These are phyloP conservation scores for Aulographum hederae DNA, from an alignment of 2,329 filamentous ascomycete genomes.

Conservation along the genomic window DNA sequence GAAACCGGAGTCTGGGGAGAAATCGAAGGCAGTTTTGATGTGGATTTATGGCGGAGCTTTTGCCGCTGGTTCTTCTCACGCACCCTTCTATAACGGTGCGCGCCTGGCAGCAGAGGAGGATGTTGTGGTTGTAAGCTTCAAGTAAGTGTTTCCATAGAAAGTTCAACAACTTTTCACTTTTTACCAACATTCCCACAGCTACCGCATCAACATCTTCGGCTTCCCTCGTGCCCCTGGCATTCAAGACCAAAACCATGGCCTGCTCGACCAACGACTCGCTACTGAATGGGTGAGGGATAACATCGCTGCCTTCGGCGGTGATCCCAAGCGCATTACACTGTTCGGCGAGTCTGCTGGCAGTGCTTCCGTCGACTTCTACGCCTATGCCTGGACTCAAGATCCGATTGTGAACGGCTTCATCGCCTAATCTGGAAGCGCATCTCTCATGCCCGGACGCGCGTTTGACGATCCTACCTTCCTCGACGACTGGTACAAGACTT, in stretches of 20 bases:
- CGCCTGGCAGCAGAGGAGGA: slow-evolving; percentile 6
- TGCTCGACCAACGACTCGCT: slow-evolving; percentile 4
- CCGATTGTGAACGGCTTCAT: slow-evolving; percentile 4
- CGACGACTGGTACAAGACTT: neutral
- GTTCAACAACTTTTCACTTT: neutral
- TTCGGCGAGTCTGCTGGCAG: slow-evolving; percentile 6
- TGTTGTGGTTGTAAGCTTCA: slow-evolving; percentile 3
- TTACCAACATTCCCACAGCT: neutral
- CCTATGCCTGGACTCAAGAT: slow-evolving; percentile 4
- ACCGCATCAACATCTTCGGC: slow-evolving; percentile 4
- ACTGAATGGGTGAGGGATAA: too few species aligned
- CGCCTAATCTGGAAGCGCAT: slow-evolving; percentile 3
- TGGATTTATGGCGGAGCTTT: slow-evolving; percentile 1
- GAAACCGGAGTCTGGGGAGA: slow-evolving; percentile 18
- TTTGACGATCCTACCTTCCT: neutral
- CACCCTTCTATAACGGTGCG: slow-evolving; percentile 8
- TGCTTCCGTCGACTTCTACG: slow-evolving; percentile 4
- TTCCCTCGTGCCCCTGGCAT: slow-evolving; percentile 3
- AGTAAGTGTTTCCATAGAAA: slow-evolving; percentile 2
- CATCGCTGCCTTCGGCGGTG: neutral
- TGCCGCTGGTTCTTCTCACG: slow-evolving; percentile 4
- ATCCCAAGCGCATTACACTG: too few species aligned
- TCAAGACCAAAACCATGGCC: slow-evolving; percentile 1
- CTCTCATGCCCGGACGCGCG: too few species aligned
- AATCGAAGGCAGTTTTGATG: slow-evolving; percentile 15